Evolutionary conservation across 169 alveolate genomes (phyloP).

Genomic region (Plasmodium vivax): DNA sequence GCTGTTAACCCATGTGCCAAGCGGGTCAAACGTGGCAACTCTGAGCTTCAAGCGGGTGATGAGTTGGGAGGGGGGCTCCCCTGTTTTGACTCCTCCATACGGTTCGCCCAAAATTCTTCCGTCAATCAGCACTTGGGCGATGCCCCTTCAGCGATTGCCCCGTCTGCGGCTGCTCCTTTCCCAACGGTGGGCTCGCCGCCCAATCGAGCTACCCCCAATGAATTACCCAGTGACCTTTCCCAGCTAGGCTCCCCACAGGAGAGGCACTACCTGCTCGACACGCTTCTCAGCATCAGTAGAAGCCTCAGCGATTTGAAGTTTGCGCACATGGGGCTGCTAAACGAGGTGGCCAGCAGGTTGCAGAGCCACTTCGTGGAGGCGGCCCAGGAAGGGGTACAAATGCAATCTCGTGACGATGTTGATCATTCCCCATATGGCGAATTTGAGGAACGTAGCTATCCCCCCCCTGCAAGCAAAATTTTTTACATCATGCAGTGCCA

Average conservation of each 20-base stretch:
- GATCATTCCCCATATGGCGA: background rate
- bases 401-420: background rate
- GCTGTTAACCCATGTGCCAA: background rate
- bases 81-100: background rate
- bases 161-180: background rate
- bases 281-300: constrained; percentile 11
- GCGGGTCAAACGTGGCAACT: background rate
- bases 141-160: background rate
- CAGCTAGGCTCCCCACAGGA: background rate
- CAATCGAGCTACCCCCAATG: background rate
- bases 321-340: constrained; percentile 22
- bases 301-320: constrained; percentile 38
- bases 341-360: constrained; percentile 13
- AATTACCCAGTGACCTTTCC: background rate
- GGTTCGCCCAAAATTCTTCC: background rate
- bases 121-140: background rate
- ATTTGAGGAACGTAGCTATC: background rate
- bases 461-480: background rate
- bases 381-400: background rate
- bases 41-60: background rate
- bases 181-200: background rate
- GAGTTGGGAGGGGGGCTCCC: background rate
- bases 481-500: constrained; percentile 54
- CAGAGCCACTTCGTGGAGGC: constrained; percentile 3
- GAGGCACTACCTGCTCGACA: background rate